Evolutionary conservation across 305 asterid species (phyloP).

Genomic region (Plantago coronopus): DNA sequence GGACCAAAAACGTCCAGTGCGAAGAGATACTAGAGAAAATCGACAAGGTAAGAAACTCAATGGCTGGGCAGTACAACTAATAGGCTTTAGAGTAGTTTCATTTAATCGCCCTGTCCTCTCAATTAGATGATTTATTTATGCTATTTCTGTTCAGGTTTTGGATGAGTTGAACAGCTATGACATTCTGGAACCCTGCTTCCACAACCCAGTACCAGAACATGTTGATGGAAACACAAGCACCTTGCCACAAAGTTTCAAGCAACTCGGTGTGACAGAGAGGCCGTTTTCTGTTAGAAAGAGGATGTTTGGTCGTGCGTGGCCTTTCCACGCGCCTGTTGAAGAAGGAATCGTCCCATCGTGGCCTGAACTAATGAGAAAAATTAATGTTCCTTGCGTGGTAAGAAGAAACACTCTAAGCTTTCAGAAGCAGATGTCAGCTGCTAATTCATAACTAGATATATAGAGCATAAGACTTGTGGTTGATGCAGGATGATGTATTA

Average conservation of each 20-base stretch:
- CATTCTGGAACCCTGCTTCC: constrained; percentile 57
- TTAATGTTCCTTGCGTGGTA: constrained; percentile 40
- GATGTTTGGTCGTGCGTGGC: constrained; percentile 61
- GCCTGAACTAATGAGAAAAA: constrained; percentile 35
- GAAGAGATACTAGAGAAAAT: constrained; percentile 22
- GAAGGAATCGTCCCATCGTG: constrained; percentile 47
- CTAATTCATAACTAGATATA: background rate
- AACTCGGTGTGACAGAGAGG: constrained; percentile 43
- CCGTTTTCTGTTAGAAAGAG: constrained; percentile 53
- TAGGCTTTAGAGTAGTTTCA: background rate
- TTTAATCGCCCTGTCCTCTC: background rate
- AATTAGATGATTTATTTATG: background rate
- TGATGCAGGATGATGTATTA: constrained; percentile 39
- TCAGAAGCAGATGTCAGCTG: too few species aligned
- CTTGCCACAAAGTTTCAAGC: constrained; percentile 45
- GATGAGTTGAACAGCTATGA: constrained; percentile 36
- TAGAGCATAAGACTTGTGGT: background rate
- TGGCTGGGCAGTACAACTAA: background rate
- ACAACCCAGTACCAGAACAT: constrained; percentile 12
- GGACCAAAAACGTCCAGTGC: constrained; percentile 20
- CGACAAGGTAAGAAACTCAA: constrained; percentile 27
- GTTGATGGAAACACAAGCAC: constrained; percentile 17
- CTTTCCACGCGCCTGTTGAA: constrained; percentile 51
- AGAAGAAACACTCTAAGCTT: background rate
- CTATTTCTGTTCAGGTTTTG: constrained; percentile 28